phyloP scores from a whole-genome alignment of 768 basidiomycete genomes.

The Mycena filopes region DNA sequence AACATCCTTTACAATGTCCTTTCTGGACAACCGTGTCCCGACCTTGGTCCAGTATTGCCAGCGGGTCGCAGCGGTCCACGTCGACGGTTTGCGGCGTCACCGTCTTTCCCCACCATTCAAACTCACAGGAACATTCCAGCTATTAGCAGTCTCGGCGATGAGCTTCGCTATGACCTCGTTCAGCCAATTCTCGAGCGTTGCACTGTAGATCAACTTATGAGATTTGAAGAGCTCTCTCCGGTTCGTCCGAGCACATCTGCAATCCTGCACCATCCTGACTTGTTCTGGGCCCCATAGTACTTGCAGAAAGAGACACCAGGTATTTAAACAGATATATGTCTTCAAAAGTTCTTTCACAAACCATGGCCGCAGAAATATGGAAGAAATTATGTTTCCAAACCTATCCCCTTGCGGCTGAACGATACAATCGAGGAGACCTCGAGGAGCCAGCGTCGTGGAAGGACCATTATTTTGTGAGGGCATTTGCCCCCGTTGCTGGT shows the following conservation, averaged over 20 bases:
- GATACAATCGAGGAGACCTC: conserved; percentile 51
- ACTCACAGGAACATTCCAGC: conserved; percentile 49
- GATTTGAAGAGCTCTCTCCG: conserved; percentile 76
- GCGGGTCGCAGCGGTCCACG: conserved; percentile 69
- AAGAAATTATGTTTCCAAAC: conserved; percentile 68
- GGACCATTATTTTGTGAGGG: conserved; percentile 72
- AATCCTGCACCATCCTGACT: conserved; percentile 15
- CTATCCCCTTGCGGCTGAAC: conserved; percentile 65
- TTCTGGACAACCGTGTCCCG: conserved; percentile 57
- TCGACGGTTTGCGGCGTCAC: conserved; percentile 61
- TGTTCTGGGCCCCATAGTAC: conserved; percentile 48
- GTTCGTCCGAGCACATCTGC: conserved; percentile 51
- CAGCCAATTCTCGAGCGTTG: conserved; percentile 82
- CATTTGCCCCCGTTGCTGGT: conserved; percentile 6
- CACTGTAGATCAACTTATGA: conserved; percentile 72
- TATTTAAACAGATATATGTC: conserved; percentile 38
- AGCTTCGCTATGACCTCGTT: conserved; percentile 70
- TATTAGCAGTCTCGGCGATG: conserved; percentile 71
- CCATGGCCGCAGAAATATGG: conserved; percentile 66
- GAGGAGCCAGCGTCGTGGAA: conserved; percentile 73
- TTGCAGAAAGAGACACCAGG: conserved; percentile 67
- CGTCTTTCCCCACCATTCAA: not conserved
- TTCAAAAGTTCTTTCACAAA: conserved; percentile 20
- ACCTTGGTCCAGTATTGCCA: conserved; percentile 78
- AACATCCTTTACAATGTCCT: conserved; percentile 12